These are phyloP conservation scores for Giardia muris DNA, from an alignment of 208 protist genomes.

Conservation along the genomic window DNA sequence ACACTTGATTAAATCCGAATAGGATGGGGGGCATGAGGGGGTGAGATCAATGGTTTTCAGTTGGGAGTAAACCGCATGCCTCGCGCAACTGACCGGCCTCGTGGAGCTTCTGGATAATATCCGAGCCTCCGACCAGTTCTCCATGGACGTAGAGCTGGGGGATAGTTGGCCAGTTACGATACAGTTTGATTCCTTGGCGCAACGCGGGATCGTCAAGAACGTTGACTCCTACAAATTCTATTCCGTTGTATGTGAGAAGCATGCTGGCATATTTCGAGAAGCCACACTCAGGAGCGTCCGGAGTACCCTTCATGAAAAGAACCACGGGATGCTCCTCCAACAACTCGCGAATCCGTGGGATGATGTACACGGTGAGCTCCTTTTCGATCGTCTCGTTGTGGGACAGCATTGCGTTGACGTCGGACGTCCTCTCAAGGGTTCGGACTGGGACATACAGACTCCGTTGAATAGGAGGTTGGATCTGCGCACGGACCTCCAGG, in stretches of 20 bases:
- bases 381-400: not conserved
- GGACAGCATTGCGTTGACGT: not conserved
- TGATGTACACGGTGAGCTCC: not conserved
- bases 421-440: not conserved
- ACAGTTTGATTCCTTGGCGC: not conserved
- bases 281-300: not conserved
- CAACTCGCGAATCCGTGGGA: not conserved
- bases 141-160: not conserved
- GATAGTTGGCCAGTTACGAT: not conserved
- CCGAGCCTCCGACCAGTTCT: not conserved
- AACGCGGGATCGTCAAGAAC: not conserved
- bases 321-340: not conserved
- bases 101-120: not conserved
- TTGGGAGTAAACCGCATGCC: not conserved
- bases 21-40: too few relatives aligned
- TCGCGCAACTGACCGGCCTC: not conserved
- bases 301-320: not conserved
- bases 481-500: too few relatives aligned
- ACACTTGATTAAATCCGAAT: too few relatives aligned
- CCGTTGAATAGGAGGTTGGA: too few relatives aligned
- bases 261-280: not conserved
- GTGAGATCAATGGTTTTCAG: too few relatives aligned
- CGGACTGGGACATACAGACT: too few relatives aligned
- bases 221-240: not conserved
- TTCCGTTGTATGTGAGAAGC: not conserved